Percentiles rank a stretch among this genome's conserved stretches.
Conservation (phyloP, 176 grass and related monocot genomes). For the Areca catechu region DNA sequence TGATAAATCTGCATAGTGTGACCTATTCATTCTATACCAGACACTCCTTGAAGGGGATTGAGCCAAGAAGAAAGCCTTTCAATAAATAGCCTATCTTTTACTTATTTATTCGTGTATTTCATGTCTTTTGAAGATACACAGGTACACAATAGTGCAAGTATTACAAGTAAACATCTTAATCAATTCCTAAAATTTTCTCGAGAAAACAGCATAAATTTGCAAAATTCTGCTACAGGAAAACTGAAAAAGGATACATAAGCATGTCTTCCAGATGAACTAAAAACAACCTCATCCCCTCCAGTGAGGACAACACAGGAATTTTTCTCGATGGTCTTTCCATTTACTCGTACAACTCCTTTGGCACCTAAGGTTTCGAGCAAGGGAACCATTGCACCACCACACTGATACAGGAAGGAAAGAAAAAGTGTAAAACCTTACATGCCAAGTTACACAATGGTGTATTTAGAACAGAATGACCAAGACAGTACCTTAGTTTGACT, state of each 20-base stretch:
- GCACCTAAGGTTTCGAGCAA: conserved; percentile 63
- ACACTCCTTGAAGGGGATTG: too few relatives aligned
- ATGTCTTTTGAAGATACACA: too few relatives aligned
- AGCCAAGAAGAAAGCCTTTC: too few relatives aligned
- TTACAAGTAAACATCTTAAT: too few relatives aligned
- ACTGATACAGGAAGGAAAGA: conserved; percentile 18
- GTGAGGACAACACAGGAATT: conserved; percentile 49
- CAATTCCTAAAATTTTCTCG: too few relatives aligned
- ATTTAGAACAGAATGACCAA: conserved; percentile 5
- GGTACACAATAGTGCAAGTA: too few relatives aligned
- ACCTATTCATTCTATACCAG: too few relatives aligned
- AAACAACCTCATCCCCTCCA: conserved; percentile 89
- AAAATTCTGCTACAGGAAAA: not conserved
- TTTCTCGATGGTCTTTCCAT: conserved; percentile 83
- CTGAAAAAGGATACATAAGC: conserved; percentile 73
- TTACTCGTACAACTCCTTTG: conserved; percentile 71
- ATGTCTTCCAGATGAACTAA: conserved; percentile 57
- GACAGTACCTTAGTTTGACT: conserved; percentile 67
- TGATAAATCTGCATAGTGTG: too few relatives aligned
- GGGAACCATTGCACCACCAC: conserved; percentile 20
- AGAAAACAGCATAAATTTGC: not conserved
- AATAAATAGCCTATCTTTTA: too few relatives aligned
- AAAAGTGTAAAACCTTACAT: conserved; percentile 17
- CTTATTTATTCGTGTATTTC: too few relatives aligned
- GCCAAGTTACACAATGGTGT: conserved; percentile 10